Evolutionary conservation across 2,329 filamentous ascomycete species (phyloP).

Genomic region (Hypocrella siamensis): DNA sequence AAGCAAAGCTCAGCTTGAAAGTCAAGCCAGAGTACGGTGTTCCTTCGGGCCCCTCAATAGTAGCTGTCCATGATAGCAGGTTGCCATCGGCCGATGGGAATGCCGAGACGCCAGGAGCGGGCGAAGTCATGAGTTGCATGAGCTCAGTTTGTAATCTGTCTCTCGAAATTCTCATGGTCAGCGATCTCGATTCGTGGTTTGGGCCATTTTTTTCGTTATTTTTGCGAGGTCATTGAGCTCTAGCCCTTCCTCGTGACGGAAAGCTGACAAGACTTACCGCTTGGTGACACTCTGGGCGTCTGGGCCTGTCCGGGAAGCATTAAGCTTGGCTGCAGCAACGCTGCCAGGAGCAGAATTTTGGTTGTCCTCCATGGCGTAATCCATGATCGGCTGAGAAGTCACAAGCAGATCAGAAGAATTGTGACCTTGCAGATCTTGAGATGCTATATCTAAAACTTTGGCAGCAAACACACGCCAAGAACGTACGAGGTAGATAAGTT

Average conservation of each 20-base stretch:
- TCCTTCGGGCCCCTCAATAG: constrained; percentile 77
- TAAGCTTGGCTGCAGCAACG: constrained; percentile 45
- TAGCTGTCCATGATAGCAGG: constrained; percentile 83
- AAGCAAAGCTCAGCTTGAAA: constrained; percentile 84
- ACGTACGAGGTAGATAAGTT: too few relatives aligned
- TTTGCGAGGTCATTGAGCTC: too few relatives aligned
- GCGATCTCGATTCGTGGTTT: too few relatives aligned
- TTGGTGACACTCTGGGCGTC: constrained; percentile 66
- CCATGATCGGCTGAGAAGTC: constrained; percentile 13
- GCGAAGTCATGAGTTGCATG: constrained; percentile 95
- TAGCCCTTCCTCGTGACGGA: too few relatives aligned
- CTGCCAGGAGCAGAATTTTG: constrained; percentile 54
- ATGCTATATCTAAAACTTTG: too few relatives aligned
- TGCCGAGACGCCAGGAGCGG: constrained; percentile 83
- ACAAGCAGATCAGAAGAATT: background rate
- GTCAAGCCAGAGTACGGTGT: constrained; percentile 81
- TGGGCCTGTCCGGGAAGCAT: constrained; percentile 36
- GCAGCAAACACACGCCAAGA: too few relatives aligned
- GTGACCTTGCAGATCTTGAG: background rate
- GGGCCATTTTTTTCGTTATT: too few relatives aligned
- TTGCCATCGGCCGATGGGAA: constrained; percentile 87
- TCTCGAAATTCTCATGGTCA: background rate
- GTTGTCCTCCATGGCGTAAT: constrained; percentile 34
- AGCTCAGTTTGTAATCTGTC: constrained; percentile 84
- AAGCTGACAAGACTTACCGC: constrained; percentile 32